These are phyloP conservation scores for Trichoderma polysporum DNA, from an alignment of 2,329 filamentous ascomycete genomes.

Conservation along the genomic window DNA sequence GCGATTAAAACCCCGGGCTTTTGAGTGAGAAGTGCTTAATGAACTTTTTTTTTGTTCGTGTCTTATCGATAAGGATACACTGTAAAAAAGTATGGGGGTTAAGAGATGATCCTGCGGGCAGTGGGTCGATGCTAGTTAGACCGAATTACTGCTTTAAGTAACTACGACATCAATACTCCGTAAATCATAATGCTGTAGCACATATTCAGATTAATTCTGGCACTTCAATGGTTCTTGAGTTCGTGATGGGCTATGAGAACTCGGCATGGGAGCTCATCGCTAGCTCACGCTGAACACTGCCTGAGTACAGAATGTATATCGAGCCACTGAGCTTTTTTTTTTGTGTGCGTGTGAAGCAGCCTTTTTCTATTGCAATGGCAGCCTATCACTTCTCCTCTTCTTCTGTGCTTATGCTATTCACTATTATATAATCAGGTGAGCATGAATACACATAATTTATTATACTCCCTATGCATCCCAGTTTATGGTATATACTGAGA, in stretches of 20 bases:
- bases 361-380: too few relatives aligned
- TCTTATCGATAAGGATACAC: constrained; percentile 11
- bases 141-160: not conserved
- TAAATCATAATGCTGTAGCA: not conserved
- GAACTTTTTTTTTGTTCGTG: not conserved
- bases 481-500: too few relatives aligned
- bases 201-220: not conserved
- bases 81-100: not conserved
- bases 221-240: not conserved
- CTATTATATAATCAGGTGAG: too few relatives aligned
- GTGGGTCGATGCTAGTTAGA: not conserved
- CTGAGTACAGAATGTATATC: too few relatives aligned
- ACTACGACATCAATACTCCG: not conserved
- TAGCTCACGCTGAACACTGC: too few relatives aligned
- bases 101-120: not conserved
- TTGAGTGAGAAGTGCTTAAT: not conserved
- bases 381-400: too few relatives aligned
- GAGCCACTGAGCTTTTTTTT: not conserved
- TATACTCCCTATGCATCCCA: too few relatives aligned
- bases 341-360: too few relatives aligned
- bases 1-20: not conserved
- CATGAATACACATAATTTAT: too few relatives aligned
- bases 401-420: too few relatives aligned
- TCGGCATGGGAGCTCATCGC: too few relatives aligned
- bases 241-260: not conserved